Percentiles rank a stretch among this genome's conserved stretches.
phyloP scores from a whole-genome alignment of 805 yeast species.

The Saturnispora sekii region DNA sequence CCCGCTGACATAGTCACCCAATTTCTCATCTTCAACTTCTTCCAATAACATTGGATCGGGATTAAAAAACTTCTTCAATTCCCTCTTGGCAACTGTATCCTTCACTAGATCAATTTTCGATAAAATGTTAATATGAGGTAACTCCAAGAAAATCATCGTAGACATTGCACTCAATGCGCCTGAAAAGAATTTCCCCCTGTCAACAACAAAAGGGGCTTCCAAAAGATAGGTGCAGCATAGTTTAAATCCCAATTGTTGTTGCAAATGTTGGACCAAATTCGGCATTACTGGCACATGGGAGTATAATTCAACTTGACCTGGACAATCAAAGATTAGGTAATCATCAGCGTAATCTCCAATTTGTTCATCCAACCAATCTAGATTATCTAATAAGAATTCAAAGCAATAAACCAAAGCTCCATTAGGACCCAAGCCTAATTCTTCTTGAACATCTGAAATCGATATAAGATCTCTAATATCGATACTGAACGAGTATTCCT shows the following conservation, averaged over 20 bases:
- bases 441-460: constrained; percentile 91
- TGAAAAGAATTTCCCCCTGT: constrained; percentile 83
- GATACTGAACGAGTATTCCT: constrained; percentile 81
- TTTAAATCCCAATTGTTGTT: constrained; percentile 68
- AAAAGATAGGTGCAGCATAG: constrained; percentile 87
- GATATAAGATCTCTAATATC: constrained; percentile 89
- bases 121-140: constrained; percentile 88
- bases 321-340: constrained; percentile 89
- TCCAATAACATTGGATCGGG: constrained; percentile 81
- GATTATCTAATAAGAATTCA: constrained; percentile 76
- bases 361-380: constrained; percentile 97
- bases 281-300: constrained; percentile 94
- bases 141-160: constrained; percentile 89
- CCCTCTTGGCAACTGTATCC: constrained; percentile 65
- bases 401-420: constrained; percentile 92
- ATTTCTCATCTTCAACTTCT: constrained; percentile 25
- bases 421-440: constrained; percentile 85
- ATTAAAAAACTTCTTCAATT: constrained; percentile 72
- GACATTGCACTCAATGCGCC: constrained; percentile 97
- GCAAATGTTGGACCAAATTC: constrained; percentile 75
- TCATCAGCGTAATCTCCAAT: constrained; percentile 95
- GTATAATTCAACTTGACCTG: constrained; percentile 92
- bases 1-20: constrained; percentile 22
- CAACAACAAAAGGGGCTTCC: constrained; percentile 92
- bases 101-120: constrained; percentile 82